Percentiles rank a stretch among this genome's conserved stretches.
Conservation (phyloP, 352 stramenopile species). For the Globisporangium heterothallicum region DNA sequence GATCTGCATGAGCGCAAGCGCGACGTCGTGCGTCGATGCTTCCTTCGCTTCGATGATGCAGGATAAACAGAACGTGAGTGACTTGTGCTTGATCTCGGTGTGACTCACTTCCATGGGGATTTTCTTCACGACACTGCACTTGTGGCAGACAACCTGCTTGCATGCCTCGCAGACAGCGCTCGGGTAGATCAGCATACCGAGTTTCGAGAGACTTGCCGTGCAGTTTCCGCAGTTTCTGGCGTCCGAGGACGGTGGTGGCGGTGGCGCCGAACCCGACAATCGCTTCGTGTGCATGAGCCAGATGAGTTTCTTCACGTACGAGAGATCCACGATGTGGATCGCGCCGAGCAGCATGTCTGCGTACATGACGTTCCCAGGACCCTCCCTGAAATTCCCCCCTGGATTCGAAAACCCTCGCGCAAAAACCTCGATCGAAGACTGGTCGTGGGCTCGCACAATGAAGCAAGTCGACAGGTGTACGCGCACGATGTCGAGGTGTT, state of each 20-base stretch:
- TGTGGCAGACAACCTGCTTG: conserved; percentile 26
- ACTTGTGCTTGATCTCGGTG: conserved; percentile 28
- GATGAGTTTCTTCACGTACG: conserved; percentile 35
- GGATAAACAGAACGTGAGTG: conserved; percentile 36
- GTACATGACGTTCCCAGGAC: background rate
- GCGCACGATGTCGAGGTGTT: conserved; percentile 9
- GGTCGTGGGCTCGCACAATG: background rate
- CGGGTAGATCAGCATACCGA: conserved; percentile 25
- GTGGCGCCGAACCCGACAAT: background rate
- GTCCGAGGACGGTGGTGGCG: background rate
- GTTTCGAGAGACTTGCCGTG: conserved; percentile 27
- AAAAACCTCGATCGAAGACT: conserved; percentile 29
- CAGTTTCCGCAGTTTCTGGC: conserved; percentile 26
- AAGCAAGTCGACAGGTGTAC: conserved; percentile 8
- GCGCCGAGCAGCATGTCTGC: background rate
- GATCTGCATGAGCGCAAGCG: background rate
- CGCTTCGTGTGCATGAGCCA: conserved; percentile 22
- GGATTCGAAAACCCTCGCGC: conserved; percentile 9
- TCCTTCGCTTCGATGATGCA: conserved; percentile 36
- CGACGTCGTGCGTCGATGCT: conserved; percentile 2
- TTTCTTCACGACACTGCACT: conserved; percentile 39
- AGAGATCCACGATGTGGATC: conserved; percentile 27
- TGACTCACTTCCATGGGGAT: conserved; percentile 29
- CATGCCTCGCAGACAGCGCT: conserved; percentile 32
- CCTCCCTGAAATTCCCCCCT: background rate